phyloP scores from a whole-genome alignment of 2,329 filamentous ascomycete genomes.

The Exophiala phaeomuriformis region DNA sequence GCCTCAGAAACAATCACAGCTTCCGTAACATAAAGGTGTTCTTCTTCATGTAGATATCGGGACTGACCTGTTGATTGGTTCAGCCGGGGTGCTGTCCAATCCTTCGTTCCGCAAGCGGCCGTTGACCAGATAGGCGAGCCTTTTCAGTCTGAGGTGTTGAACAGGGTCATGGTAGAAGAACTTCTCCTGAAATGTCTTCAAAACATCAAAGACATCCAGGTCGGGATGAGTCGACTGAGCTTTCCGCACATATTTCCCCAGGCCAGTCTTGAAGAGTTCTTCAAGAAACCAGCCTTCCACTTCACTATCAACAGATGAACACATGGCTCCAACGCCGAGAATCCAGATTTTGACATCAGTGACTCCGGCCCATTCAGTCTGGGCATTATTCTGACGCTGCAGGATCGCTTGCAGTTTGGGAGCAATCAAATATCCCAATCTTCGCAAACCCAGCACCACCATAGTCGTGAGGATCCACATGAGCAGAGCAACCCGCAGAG shows the following conservation, averaged over 20 bases:
- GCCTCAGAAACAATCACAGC: no score
- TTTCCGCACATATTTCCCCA: conserved; percentile 10
- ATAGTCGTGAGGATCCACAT: conserved; percentile 24
- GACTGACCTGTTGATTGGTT: background rate
- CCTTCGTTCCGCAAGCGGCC: background rate
- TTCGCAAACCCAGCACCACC: conserved; percentile 18
- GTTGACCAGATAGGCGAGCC: conserved; percentile 11
- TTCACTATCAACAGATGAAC: conserved; percentile 12
- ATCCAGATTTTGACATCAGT: conserved; percentile 21
- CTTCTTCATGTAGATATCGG: no score
- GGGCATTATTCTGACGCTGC: conserved; percentile 3
- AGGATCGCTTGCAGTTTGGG: conserved; percentile 16
- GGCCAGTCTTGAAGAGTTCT: conserved; percentile 15
- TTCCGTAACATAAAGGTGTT: no score
- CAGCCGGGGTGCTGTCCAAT: conserved; percentile 7
- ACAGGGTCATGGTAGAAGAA: conserved; percentile 24
- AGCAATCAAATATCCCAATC: conserved; percentile 18
- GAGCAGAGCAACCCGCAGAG: conserved; percentile 14
- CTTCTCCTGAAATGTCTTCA: conserved; percentile 18
- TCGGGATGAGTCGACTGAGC: conserved; percentile 9
- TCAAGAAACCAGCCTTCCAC: conserved; percentile 21
- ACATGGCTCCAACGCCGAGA: conserved; percentile 20
- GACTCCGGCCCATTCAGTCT: conserved; percentile 10
- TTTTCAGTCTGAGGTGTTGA: conserved; percentile 15
- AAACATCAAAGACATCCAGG: conserved; percentile 12